Evolutionary conservation across 345 rosid species (phyloP).

Genomic region (Bretschneidera sinensis): DNA sequence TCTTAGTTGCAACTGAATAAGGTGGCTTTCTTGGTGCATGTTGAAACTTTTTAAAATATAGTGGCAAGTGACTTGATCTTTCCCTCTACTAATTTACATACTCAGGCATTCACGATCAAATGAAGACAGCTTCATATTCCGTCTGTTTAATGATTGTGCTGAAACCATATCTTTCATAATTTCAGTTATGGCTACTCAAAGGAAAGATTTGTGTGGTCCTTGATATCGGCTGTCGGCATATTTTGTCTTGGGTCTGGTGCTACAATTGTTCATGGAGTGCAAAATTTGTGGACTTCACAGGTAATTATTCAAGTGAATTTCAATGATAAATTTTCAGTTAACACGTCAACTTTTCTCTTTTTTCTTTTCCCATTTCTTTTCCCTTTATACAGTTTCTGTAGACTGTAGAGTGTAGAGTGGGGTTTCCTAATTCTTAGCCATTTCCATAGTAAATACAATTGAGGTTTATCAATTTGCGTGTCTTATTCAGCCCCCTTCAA

Average conservation of each 20-base stretch:
- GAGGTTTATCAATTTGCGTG: slow-evolving; percentile 14
- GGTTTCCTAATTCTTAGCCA: not conserved
- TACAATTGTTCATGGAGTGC: slow-evolving; percentile 90
- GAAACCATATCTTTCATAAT: slow-evolving; percentile 20
- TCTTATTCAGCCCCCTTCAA: slow-evolving; percentile 68
- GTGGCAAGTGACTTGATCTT: not conserved
- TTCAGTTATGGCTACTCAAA: slow-evolving; percentile 95
- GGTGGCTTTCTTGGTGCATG: not conserved
- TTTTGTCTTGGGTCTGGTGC: slow-evolving; percentile 99
- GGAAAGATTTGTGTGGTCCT: slow-evolving; percentile 98
- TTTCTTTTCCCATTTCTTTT: slow-evolving; percentile 12
- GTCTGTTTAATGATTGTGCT: slow-evolving; percentile 16
- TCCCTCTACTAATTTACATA: not conserved
- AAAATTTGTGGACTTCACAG: slow-evolving; percentile 74
- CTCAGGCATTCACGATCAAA: slow-evolving; percentile 1
- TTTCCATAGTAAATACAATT: slow-evolving; percentile 5
- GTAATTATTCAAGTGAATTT: slow-evolving; percentile 31
- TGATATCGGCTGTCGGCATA: slow-evolving; percentile 98
- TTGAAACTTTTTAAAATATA: not conserved
- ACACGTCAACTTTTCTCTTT: not conserved
- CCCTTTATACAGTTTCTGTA: not conserved
- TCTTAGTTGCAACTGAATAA: too few species aligned
- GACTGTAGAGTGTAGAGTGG: too few species aligned
- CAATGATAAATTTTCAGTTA: not conserved
- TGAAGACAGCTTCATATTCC: not conserved